A percentile compares a stretch with the other conserved stretches of the same genome.
Evolutionary conservation across 768 basidiomycete species (phyloP).

Genomic region (Tylopilus plumbeoviolaceoides): DNA sequence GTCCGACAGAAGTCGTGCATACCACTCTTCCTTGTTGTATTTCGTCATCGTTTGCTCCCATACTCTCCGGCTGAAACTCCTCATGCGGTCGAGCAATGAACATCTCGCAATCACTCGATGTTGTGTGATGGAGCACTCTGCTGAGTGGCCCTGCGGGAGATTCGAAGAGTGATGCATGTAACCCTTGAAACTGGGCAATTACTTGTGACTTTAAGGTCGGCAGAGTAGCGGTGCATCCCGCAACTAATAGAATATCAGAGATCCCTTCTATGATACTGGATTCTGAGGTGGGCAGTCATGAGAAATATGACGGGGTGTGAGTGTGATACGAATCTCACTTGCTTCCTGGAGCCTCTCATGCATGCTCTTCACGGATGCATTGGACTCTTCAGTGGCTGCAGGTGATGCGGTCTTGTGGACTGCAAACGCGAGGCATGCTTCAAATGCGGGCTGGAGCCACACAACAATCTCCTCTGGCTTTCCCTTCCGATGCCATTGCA

Average conservation of each 20-base stretch:
- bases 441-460: background rate
- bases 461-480: accelerated
- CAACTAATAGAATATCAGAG: background rate
- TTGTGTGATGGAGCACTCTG: background rate
- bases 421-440: background rate
- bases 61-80: background rate
- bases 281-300: background rate
- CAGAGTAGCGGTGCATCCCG: background rate
- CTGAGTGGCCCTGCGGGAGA: background rate
- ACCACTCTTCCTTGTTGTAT: background rate
- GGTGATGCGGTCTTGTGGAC: background rate
- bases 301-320: background rate
- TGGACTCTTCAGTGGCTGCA: background rate
- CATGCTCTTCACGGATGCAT: background rate
- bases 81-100: background rate
- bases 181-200: too few species aligned
- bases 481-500: background rate
- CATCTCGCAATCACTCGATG: background rate
- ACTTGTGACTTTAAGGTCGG: background rate
- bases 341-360: background rate
- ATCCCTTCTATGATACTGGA: background rate
- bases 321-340: background rate
- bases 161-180: background rate
- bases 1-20: background rate
- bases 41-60: too few species aligned